Evolutionary conservation across 345 rosid species (phyloP).

Genomic region (Conringia planisiliqua): DNA sequence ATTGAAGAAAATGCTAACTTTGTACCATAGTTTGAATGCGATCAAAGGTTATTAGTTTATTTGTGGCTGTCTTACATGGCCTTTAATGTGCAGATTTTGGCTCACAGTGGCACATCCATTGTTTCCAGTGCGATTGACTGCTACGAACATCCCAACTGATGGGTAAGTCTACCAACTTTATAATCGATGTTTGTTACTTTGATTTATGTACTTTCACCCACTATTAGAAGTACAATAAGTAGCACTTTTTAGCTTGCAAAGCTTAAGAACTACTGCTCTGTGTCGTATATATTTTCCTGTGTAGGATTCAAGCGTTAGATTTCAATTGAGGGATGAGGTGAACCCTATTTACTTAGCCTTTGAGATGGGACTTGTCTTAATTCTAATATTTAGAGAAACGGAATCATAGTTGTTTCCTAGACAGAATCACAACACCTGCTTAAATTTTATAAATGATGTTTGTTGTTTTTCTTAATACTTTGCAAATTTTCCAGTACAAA

Average conservation of each 20-base stretch:
- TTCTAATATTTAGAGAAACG: background rate
- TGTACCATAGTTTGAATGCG: background rate
- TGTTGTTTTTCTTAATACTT: slow-evolving; percentile 12
- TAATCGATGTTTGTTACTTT: background rate
- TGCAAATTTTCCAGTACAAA: slow-evolving; percentile 49
- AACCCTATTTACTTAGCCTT: background rate
- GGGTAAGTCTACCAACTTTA: slow-evolving; percentile 50
- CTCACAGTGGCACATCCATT: slow-evolving; percentile 57
- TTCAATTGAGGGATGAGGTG: background rate
- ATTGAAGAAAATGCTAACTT: background rate
- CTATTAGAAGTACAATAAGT: background rate
- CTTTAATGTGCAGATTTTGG: slow-evolving; percentile 62
- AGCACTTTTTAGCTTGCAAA: background rate
- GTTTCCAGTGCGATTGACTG: slow-evolving; percentile 55
- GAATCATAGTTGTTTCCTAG: background rate
- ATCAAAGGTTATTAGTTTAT: background rate
- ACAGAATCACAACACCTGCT: background rate
- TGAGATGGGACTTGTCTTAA: slow-evolving; percentile 7
- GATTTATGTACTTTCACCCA: background rate
- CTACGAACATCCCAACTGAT: slow-evolving; percentile 60
- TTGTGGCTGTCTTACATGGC: background rate
- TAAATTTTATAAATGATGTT: background rate
- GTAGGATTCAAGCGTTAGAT: background rate
- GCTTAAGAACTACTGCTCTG: background rate
- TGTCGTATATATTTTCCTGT: background rate